Conservation (phyloP, 202 grass and related monocot genomes). For the Cymbopogon flexuosus region DNA sequence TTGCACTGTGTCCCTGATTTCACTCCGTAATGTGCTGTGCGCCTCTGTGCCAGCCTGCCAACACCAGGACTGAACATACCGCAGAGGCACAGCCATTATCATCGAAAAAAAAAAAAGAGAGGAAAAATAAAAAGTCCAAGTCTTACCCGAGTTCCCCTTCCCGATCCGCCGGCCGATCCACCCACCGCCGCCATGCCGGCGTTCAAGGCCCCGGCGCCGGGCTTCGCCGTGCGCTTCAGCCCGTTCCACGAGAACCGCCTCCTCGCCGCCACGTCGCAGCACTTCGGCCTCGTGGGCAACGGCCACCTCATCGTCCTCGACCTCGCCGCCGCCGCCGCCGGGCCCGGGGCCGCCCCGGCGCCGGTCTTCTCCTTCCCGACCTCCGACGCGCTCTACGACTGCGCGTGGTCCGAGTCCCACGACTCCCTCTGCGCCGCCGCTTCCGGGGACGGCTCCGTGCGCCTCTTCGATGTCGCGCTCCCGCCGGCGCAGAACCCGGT, state of each 20-base stretch:
- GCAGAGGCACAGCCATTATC: too few species aligned
- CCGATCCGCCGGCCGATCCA: constrained; percentile 20
- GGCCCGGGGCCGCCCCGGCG: constrained; percentile 1
- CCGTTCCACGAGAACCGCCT: constrained; percentile 90
- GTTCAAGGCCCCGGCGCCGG: constrained; percentile 78
- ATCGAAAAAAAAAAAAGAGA: not conserved
- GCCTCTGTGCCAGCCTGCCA: too few species aligned
- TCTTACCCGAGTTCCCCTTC: constrained; percentile 25
- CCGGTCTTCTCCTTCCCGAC: constrained; percentile 76
- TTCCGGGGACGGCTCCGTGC: constrained; percentile 79
- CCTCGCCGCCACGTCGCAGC: constrained; percentile 62
- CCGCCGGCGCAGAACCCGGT: constrained; percentile 67
- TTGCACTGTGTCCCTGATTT: too few species aligned
- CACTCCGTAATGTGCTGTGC: too few species aligned
- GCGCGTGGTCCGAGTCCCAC: constrained; percentile 93
- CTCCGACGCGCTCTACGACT: constrained; percentile 84
- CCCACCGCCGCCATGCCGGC: constrained; percentile 54
- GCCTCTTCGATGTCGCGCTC: constrained; percentile 74
- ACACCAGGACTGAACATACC: too few species aligned
- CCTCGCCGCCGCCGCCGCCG: constrained; percentile 31
- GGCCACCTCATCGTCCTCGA: constrained; percentile 88
- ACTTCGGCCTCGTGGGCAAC: constrained; percentile 91
- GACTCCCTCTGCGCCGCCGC: constrained; percentile 79
- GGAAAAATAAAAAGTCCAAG: constrained; percentile 8
- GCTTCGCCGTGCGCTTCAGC: constrained; percentile 85